phyloP scores from a whole-genome alignment of 2,329 filamentous ascomycete genomes.

The Ambrosiella cleistominuta region DNA sequence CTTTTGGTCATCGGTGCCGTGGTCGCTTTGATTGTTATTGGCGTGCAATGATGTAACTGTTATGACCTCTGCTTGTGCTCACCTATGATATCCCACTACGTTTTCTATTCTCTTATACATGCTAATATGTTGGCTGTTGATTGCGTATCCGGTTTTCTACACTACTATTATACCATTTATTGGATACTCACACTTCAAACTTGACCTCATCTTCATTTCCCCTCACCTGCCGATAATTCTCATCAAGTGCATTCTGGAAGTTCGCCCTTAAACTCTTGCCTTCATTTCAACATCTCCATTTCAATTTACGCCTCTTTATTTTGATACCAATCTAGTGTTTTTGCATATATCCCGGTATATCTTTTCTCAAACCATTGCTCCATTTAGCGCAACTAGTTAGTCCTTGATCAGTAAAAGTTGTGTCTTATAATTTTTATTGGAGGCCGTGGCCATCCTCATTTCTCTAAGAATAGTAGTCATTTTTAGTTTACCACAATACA shows the following conservation, averaged over 20 bases:
- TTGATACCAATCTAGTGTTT: background rate
- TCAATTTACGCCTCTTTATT: background rate
- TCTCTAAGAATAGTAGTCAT: background rate
- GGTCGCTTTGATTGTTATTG: constrained; percentile 33
- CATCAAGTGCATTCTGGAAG: background rate
- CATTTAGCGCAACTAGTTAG: background rate
- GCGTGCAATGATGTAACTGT: constrained; percentile 20
- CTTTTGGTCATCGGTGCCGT: constrained; percentile 35
- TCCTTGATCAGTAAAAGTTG: background rate
- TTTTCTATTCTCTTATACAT: background rate
- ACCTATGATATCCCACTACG: background rate
- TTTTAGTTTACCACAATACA: background rate
- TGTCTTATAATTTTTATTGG: background rate
- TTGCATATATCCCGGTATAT: background rate
- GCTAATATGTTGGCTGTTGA: background rate
- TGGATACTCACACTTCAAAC: background rate
- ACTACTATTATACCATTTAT: background rate
- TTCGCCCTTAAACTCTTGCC: background rate
- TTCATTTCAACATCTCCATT: background rate
- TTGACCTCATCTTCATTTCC: constrained; percentile 1
- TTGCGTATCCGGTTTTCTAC: background rate
- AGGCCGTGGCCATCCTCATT: background rate
- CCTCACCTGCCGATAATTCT: background rate
- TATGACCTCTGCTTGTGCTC: background rate
- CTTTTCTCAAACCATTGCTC: background rate